A percentile compares a stretch with the other conserved stretches of the same genome.
Conservation (phyloP, 257 asterid genomes). For the Voacanga thouarsii region DNA sequence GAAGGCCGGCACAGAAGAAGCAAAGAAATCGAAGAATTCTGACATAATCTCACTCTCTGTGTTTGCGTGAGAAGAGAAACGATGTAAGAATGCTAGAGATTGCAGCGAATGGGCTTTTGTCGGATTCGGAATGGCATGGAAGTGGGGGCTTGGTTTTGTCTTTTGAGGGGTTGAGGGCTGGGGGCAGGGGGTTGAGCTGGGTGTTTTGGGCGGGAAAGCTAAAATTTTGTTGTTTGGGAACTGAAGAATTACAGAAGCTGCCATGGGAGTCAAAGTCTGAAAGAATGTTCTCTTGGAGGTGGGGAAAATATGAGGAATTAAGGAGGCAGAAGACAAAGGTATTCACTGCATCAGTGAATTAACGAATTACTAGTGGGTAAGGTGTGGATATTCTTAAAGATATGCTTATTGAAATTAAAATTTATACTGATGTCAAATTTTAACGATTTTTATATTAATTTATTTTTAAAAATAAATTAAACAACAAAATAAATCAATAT, state of each 20-base stretch:
- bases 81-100: background rate
- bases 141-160: background rate
- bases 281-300: background rate
- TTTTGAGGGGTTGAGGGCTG: background rate
- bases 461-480: no score
- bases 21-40: background rate
- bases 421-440: no score
- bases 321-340: no score
- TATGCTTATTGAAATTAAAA: no score
- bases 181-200: background rate
- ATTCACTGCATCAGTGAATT: no score
- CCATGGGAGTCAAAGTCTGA: background rate
- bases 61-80: background rate
- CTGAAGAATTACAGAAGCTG: background rate
- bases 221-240: constrained; percentile 20
- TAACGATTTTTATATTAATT: no score
- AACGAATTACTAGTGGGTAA: no score
- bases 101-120: background rate
- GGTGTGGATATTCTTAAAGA: no score
- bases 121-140: background rate
- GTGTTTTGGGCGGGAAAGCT: constrained; percentile 53
- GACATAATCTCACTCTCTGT: background rate
- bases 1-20: background rate
- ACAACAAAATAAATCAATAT: no score
- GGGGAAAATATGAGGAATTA: background rate